Evolutionary conservation across 805 yeast species (phyloP), one percentile per base, ranked within the genome.

Genomic region (Barnettozyma botsteinii): DNA sequence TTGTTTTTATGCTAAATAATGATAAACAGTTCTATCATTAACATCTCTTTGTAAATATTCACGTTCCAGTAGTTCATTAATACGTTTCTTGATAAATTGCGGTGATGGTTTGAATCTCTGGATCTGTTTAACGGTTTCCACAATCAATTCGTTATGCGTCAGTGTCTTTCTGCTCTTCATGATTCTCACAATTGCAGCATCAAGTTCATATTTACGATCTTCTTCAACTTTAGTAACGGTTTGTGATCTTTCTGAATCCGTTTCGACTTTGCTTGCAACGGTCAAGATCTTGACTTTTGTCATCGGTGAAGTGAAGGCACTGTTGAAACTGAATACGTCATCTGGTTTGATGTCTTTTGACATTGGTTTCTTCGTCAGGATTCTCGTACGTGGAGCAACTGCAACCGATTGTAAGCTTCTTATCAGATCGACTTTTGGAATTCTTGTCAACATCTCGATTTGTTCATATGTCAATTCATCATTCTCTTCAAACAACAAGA

Each of bases 151-250:
- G 49, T 77, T 78, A 55, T 84, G 91, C 20, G 59, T 66, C 40
- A 81, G 50, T 1, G 69, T 61, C 49, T 78, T 81, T 25, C 88
- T 66, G 1, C 85, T 72, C 62, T 88, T 88, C 91, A 88, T 80
- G n/a, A 81, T 77, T 37, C 96, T 70, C 5, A 88, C 95, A 41
- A 88, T 73, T 0, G 94, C 93, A 1, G 96, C 95, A 55, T 85
- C 93, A 3, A 83, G 66, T 52, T 81, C 85, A 40, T 71, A 69
- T 43, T 76, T 70, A 42, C 95, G 69, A 5, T 86, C 77, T 49
- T 75, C 81, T 29, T 72, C 70, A 23, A 86, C 66, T 27, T 67
- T 62, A n/a, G 70, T 70, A 56, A 79, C 62, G 0, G 85, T 81
- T 38, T 70, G 70, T 6, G 33, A 42, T 38, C 55, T 42, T 40